A percentile compares a stretch with the other conserved stretches of the same genome.
Conservation (phyloP, 2,329 filamentous ascomycete species). For the Teratosphaeriaceae sp. region DNA sequence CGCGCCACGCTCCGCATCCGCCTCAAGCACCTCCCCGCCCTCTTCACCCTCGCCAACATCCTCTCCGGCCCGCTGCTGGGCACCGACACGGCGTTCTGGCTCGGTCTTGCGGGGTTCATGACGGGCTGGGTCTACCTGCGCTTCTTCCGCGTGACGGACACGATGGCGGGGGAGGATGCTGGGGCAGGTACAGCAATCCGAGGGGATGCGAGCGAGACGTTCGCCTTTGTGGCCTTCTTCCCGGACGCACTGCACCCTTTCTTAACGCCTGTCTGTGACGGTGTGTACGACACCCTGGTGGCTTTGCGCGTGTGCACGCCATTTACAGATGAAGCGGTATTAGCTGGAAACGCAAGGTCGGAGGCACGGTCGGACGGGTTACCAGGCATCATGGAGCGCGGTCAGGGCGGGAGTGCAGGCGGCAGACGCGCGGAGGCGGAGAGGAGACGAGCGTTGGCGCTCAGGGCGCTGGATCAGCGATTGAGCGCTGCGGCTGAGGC, state of each 20-base stretch:
- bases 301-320: slow-evolving; percentile 73
- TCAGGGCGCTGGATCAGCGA: slow-evolving; percentile 88
- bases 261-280: slow-evolving; percentile 65
- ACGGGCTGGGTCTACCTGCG: slow-evolving; percentile 93
- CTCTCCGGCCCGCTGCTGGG: slow-evolving; percentile 58
- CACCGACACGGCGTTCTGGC: slow-evolving; percentile 70
- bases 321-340: slow-evolving; percentile 75
- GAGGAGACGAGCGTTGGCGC: slow-evolving; percentile 75
- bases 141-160: slow-evolving; percentile 76
- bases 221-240: slow-evolving; percentile 94
- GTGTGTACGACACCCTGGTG: slow-evolving; percentile 69
- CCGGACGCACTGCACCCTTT: slow-evolving; percentile 75
- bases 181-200: slow-evolving; percentile 53
- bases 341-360: slow-evolving; percentile 65
- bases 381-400: slow-evolving; percentile 54
- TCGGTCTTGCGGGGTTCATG: slow-evolving; percentile 75
- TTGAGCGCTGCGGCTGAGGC: slow-evolving; percentile 67
- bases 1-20: slow-evolving; percentile 82
- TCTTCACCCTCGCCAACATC: slow-evolving; percentile 65
- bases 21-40: slow-evolving; percentile 73
- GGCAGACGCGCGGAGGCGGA: slow-evolving; percentile 83
- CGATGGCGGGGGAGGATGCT: slow-evolving; percentile 38
- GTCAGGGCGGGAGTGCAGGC: slow-evolving; percentile 36
- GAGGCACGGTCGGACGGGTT: slow-evolving; percentile 57
- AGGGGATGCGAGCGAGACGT: slow-evolving; percentile 92